A percentile compares a stretch with the other conserved stretches of the same genome.
These are phyloP conservation scores for Wakefieldia striispora DNA, from an alignment of 768 basidiomycete species.

Conservation along the genomic window DNA sequence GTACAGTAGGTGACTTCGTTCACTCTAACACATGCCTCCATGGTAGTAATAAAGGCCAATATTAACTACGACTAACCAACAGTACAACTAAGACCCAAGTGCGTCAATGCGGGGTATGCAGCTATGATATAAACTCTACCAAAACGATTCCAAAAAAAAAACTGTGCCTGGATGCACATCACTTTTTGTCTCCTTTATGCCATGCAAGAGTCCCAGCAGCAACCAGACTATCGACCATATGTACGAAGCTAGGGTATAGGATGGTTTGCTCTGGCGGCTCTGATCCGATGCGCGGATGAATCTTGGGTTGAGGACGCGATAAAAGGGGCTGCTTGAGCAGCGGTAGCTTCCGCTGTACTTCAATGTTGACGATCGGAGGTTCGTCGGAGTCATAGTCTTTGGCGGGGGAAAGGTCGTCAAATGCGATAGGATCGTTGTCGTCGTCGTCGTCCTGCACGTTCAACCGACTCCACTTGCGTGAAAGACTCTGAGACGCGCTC, in stretches of 20 bases:
- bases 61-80: not conserved
- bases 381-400: not conserved
- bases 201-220: constrained; percentile 15
- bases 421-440: constrained; percentile 10
- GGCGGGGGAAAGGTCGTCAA: constrained; percentile 23
- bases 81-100: not conserved
- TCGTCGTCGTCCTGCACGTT: constrained; percentile 22
- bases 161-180: not conserved
- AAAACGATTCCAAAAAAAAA: not conserved
- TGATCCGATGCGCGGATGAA: constrained; percentile 15
- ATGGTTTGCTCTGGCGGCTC: constrained; percentile 16
- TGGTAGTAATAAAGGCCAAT: not conserved
- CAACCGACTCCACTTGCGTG: constrained; percentile 34
- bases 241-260: constrained; percentile 20
- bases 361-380: constrained; percentile 3
- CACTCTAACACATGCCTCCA: too few relatives aligned
- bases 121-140: not conserved
- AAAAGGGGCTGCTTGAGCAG: constrained; percentile 6
- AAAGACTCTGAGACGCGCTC: constrained; percentile 11
- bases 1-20: too few relatives aligned
- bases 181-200: not conserved
- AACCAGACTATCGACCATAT: constrained; percentile 22
- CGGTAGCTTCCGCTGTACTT: constrained; percentile 12
- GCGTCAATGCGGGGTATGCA: not conserved
- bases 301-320: constrained; percentile 22